Evolutionary conservation across 371 early-diverging fungal species (phyloP).

Genomic region (Encephalitozoon intestinalis): DNA sequence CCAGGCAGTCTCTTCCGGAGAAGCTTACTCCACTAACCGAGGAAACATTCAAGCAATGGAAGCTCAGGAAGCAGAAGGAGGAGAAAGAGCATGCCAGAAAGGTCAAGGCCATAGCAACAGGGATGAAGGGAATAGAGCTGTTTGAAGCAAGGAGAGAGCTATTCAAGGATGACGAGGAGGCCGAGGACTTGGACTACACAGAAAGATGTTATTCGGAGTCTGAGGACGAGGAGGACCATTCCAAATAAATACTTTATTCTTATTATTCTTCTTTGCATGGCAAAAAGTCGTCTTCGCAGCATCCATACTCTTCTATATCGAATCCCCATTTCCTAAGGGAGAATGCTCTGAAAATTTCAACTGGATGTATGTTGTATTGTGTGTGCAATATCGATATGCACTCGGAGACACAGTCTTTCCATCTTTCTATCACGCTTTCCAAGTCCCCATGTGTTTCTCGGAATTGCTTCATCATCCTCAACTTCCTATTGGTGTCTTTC

Average conservation of each 20-base stretch:
- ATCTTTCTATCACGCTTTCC: conserved; percentile 23
- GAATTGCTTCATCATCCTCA: conserved; percentile 46
- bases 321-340: conserved; percentile 39
- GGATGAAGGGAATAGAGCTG: conserved; percentile 72
- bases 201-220: conserved; percentile 45
- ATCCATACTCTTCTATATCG: conserved; percentile 39
- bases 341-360: conserved; percentile 40
- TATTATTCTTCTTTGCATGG: neutral
- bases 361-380: conserved; percentile 28
- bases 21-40: conserved; percentile 86
- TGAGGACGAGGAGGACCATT: conserved; percentile 7
- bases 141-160: conserved; percentile 88
- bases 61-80: conserved; percentile 72
- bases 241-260: conserved; percentile 12
- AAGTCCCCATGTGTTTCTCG: conserved; percentile 38
- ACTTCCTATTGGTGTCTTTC: conserved; percentile 47
- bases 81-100: conserved; percentile 77
- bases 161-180: conserved; percentile 69
- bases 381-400: conserved; percentile 34
- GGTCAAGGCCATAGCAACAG: conserved; percentile 61
- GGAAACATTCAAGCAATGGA: conserved; percentile 85
- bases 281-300: neutral
- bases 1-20: conserved; percentile 80
- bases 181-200: conserved; percentile 52
- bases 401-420: conserved; percentile 33